Conservation (phyloP, 148 eudicot genomes). For the Rhododendron kiyosumense region DNA sequence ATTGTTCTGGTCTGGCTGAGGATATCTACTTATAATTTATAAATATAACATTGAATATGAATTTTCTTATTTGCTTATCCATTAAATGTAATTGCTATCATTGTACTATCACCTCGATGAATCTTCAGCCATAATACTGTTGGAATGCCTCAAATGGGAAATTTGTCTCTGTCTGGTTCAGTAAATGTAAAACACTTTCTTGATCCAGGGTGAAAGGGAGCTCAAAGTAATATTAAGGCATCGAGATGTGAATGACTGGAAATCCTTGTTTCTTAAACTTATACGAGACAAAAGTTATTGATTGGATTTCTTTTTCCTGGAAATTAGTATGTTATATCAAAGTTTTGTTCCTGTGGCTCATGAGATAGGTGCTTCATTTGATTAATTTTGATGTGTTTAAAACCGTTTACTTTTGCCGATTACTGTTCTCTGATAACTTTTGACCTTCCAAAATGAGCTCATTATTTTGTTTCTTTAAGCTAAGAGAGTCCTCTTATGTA, state of each 20-base stretch:
- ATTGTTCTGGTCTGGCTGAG: neutral
- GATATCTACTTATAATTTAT: neutral
- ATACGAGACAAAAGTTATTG: neutral
- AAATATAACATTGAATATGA: neutral
- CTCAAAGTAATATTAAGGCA: neutral
- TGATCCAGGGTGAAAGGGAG: neutral
- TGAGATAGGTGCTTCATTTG: neutral
- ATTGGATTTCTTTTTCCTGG: neutral
- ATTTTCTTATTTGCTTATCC: conserved; percentile 1
- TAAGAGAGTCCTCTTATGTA: neutral
- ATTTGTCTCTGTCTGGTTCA: neutral
- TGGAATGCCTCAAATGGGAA: neutral
- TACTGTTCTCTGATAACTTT: neutral
- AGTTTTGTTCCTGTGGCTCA: neutral
- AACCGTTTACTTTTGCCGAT: neutral
- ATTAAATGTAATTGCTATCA: neutral
- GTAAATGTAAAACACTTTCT: neutral
- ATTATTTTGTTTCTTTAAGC: neutral
- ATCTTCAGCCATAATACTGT: neutral
- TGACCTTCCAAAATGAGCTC: neutral
- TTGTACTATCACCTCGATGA: neutral
- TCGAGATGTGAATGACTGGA: neutral
- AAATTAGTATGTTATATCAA: neutral
- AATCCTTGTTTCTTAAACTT: neutral
- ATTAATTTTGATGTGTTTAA: neutral